Base-by-base conservation (phyloP, 352 stramenopile genomes). In the Pythium angustatum region DNA sequence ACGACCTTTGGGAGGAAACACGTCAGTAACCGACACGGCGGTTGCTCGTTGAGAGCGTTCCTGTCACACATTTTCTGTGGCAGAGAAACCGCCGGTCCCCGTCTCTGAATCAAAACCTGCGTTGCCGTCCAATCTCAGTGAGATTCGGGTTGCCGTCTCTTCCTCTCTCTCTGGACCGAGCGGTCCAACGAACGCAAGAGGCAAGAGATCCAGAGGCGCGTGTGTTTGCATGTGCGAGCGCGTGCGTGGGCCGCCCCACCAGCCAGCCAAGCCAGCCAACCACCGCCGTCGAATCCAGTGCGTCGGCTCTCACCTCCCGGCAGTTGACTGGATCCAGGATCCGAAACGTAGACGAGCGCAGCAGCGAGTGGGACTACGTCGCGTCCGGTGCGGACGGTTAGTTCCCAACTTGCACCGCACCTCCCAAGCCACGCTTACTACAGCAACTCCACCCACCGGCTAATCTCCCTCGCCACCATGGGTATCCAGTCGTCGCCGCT, bases 401-500 rank as follows among this genome's bases (percentile, higher is more conserved):
- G 31, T 62, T 63, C 50, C 28, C 62, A 63, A 52, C 50, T 61
- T 59, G 28, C 45, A n/a, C 24, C 44, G 27, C 17, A 27, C 53
- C 21, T 44, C 33, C 43, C 28, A 62, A 30, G 22, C 43, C 47
- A n/a, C n/a, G n/a, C n/a, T n/a, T n/a, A n/a, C n/a, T n/a, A n/a
- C n/a, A n/a, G n/a, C n/a, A n/a, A n/a, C n/a, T n/a, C 47, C 21
- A 44, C 10, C 51, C 26, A 30, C 31, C 19, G 30, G 12, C 12
- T 12, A 54, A 26, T 27, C 49, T 9, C 30, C 24, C 21, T 24
- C 51, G 36, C 30, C 38, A 66, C 68, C 51, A 89, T 89, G 80
- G 76, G 74, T 73, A 72, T 87, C 62, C 80, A 69, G 43, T 58
- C 47, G 28, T 41, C 44, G 33, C 63, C 62, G 34, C 24, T 62